Evolutionary conservation across 2,329 filamentous ascomycete genomes (phyloP).

Genomic region (Emmonsiellopsis sp.): DNA sequence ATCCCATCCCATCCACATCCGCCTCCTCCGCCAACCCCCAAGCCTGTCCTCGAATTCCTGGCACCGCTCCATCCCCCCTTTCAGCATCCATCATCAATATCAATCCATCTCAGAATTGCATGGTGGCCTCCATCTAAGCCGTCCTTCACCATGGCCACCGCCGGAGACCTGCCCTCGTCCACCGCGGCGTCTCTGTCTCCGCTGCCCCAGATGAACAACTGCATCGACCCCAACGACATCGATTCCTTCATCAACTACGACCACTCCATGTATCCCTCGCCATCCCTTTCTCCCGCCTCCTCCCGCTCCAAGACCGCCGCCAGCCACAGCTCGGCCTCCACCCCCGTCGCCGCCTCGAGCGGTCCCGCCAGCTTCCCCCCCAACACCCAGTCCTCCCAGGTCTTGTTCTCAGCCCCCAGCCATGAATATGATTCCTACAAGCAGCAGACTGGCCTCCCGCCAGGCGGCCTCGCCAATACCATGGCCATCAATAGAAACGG

Average conservation of each 20-base stretch:
- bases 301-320: constrained; percentile 5
- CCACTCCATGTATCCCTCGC: constrained; percentile 31
- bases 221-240: constrained; percentile 34
- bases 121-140: not conserved
- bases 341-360: constrained; percentile 19
- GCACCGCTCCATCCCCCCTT: not conserved
- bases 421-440: constrained; percentile 93
- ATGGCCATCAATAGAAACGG: constrained; percentile 65
- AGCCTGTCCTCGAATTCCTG: too few species aligned
- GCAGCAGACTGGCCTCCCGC: constrained; percentile 87
- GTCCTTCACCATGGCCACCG: constrained; percentile 9
- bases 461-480: constrained; percentile 70
- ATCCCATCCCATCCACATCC: too few species aligned
- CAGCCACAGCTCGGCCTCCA: constrained; percentile 5
- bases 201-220: constrained; percentile 19
- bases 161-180: constrained; percentile 14
- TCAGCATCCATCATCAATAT: not conserved
- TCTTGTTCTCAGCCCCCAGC: constrained; percentile 64
- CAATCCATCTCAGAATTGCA: not conserved
- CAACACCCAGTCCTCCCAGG: constrained; percentile 37
- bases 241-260: constrained; percentile 40
- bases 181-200: constrained; percentile 18
- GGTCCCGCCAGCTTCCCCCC: constrained; percentile 23
- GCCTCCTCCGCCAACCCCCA: too few species aligned
- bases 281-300: constrained; percentile 11